A percentile compares a stretch with the other conserved stretches of the same genome.
Conservation (phyloP, 192 early-diverging fungal genomes). For the Coemansia sp. region DNA sequence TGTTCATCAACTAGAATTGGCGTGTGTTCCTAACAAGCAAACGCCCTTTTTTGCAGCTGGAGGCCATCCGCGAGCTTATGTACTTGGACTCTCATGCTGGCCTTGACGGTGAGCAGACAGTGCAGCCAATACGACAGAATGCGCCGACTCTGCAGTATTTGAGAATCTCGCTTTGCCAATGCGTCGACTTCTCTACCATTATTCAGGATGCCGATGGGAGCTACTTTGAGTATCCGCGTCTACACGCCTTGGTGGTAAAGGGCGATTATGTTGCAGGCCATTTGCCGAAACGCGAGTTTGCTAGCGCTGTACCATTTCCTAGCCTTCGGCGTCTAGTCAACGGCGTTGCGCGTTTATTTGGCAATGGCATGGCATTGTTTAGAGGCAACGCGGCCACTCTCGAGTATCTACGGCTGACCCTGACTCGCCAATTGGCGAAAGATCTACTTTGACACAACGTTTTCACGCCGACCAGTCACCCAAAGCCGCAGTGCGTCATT, state of each 20-base stretch:
- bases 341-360: not conserved
- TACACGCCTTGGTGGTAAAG: not conserved
- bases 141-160: not conserved
- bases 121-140: too few relatives aligned
- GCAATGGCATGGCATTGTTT: not conserved
- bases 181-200: not conserved
- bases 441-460: not conserved
- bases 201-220: not conserved
- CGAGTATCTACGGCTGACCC: not conserved
- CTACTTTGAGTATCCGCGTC: not conserved
- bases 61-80: too few relatives aligned
- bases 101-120: too few relatives aligned
- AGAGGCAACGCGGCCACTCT: not conserved
- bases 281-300: not conserved
- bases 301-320: not conserved
- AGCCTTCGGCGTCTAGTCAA: not conserved
- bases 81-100: too few relatives aligned
- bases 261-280: too few relatives aligned
- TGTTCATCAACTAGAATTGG: too few relatives aligned
- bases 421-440: not conserved
- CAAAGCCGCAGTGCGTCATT: not conserved
- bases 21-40: too few relatives aligned
- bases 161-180: not conserved
- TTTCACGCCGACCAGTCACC: not conserved
- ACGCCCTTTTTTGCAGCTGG: too few relatives aligned